Evolutionary conservation across 2,329 filamentous ascomycete species (phyloP), one percentile per base, ranked within the genome.

Genomic region (Colletotrichum euphorbiae): DNA sequence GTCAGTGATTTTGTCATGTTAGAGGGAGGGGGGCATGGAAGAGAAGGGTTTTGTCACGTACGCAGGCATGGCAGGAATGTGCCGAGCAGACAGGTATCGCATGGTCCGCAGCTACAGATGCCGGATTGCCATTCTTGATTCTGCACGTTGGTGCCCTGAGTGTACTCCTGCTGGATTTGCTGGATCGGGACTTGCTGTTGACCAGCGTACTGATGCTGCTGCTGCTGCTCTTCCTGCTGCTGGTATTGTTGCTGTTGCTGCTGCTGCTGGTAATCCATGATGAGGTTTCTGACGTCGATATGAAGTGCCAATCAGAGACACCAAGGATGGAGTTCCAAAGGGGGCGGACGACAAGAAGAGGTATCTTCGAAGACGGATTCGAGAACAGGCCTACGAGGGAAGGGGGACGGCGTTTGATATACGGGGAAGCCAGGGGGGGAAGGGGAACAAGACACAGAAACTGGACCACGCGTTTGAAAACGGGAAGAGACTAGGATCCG

Each of bases 41-140:
- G 28, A 8, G n/a, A n/a, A n/a, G 28, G 7, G 28, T 6, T 28
- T 28, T 28, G 28, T 28, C 6, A 80, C 82, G 54, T 75, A 84
- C 82, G 74, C 24, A 84, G 71, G 68, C 82, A 84, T 11, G 83
- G 83, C 60, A 81, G 71, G 56, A 75, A 83, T 38, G 76, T 77
- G 51, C 75, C 77, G 33, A 83, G 73, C 51, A 80, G 70, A 69
- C 81, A 83, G 55, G 73, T 77, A 28, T 74, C 75, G 71, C 77
- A 77, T 17, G 81, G 81, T 17, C 74, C 75, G 76, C 82, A 84
- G 73, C 78, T 72, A 72, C 77, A 79, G 56, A 84, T 75, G 69
- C 73, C 72, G 67, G 72, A 75, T 68, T 79, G 70, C 81, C 81
- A 83, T 65, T 79, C 74, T 56, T 77, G 74, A 66, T 73, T 65